A percentile compares a stretch with the other conserved stretches of the same genome.
These are phyloP conservation scores for Picea abies DNA, from an alignment of 83 land plant genomes.

Conservation along the genomic window DNA sequence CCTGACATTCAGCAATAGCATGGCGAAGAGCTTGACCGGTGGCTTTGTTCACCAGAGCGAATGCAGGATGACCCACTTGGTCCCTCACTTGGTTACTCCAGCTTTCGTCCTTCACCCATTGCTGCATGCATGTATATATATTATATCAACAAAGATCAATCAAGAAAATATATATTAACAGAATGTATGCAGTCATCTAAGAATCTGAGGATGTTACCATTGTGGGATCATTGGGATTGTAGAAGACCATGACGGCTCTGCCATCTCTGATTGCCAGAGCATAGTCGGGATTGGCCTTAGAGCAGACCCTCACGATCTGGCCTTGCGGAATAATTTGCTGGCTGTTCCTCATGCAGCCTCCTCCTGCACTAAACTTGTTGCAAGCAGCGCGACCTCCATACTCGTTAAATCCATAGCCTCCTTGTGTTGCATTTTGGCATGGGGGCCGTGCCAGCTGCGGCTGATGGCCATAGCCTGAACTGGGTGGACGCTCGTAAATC, in stretches of 20 bases:
- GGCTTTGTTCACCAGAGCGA: constrained; percentile 63
- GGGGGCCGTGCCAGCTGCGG: too few relatives aligned
- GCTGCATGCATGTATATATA: constrained; percentile 23
- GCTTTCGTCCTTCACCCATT: constrained; percentile 67
- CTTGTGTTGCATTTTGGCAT: too few relatives aligned
- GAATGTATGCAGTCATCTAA: too few relatives aligned
- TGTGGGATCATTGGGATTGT: constrained; percentile 13
- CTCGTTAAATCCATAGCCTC: too few relatives aligned
- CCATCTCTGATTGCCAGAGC: constrained; percentile 10
- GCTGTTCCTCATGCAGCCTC: too few relatives aligned
- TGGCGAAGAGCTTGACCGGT: constrained; percentile 68
- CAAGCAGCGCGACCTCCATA: too few relatives aligned
- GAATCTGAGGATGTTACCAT: neutral
- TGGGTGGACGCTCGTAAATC: too few relatives aligned
- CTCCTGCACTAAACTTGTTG: too few relatives aligned
- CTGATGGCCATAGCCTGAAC: too few relatives aligned
- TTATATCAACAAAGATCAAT: neutral
- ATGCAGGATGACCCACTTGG: constrained; percentile 50
- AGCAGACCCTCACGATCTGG: constrained; percentile 1
- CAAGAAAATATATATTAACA: neutral
- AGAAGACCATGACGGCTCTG: neutral
- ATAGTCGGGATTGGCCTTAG: neutral
- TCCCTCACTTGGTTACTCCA: constrained; percentile 55
- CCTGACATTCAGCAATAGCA: constrained; percentile 45
- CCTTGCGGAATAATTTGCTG: neutral